Evolutionary conservation across 139 green algal genomes (phyloP).

Genomic region (Chloropicon primus): DNA sequence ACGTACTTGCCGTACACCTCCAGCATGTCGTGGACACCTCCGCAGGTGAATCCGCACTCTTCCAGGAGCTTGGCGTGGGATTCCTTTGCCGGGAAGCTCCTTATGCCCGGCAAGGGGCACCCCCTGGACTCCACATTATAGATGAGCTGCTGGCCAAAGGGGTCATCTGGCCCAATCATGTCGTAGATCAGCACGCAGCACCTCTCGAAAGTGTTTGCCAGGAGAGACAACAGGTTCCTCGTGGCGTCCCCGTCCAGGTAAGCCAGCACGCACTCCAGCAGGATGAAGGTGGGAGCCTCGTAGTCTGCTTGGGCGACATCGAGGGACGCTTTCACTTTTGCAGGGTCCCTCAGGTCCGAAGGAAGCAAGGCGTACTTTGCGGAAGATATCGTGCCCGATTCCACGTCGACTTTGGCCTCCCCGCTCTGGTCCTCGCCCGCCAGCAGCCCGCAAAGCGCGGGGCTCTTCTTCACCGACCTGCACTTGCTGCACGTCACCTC

Average conservation of each 20-base stretch:
- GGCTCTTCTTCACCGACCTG: not conserved
- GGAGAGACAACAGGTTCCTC: not conserved
- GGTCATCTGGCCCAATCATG: conserved; percentile 23
- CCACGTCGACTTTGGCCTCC: not conserved
- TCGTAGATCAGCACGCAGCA: conserved; percentile 25
- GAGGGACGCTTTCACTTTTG: conserved; percentile 26
- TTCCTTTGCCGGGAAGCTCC: not conserved
- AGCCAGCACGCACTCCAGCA: conserved; percentile 78
- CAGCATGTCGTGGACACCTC: not conserved
- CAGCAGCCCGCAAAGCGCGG: conserved; percentile 29
- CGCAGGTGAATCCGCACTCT: not conserved
- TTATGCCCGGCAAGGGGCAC: not conserved
- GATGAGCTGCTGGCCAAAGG: conserved; percentile 25
- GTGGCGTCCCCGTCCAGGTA: conserved; percentile 62
- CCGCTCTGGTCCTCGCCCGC: conserved; percentile 20
- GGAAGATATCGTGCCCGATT: conserved; percentile 14
- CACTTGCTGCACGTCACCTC: conserved; percentile 23
- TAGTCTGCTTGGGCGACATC: conserved; percentile 30
- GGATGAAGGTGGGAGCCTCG: conserved; percentile 45
- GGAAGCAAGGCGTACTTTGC: conserved; percentile 41
- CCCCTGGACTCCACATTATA: conserved; percentile 15
- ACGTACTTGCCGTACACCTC: not conserved
- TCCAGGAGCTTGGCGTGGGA: not conserved
- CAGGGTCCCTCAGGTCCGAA: conserved; percentile 45
- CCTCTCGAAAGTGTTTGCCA: conserved; percentile 6